Percentiles rank a stretch among this genome's conserved stretches.
phyloP scores from a whole-genome alignment of 2,329 filamentous ascomycete species.

The Ceratocystis huliohia region DNA sequence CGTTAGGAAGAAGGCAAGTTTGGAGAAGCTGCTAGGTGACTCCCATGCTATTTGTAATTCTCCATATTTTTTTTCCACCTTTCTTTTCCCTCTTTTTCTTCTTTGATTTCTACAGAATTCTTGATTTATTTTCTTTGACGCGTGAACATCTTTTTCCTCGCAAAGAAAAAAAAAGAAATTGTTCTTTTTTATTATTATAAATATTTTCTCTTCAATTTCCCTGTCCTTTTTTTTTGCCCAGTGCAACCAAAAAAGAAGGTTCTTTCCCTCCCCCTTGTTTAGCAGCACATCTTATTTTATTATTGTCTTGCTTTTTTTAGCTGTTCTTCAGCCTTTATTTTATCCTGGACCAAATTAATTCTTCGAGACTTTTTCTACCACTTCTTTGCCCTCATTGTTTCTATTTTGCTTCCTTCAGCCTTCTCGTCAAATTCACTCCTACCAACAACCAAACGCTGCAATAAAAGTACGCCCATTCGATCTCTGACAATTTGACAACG shows the following conservation, averaged over 20 bases:
- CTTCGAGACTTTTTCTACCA: background rate
- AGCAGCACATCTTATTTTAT: background rate
- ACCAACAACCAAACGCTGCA: background rate
- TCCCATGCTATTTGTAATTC: too few relatives aligned
- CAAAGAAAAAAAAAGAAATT: background rate
- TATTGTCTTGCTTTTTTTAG: background rate
- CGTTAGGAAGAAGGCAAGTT: too few relatives aligned
- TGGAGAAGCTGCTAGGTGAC: too few relatives aligned
- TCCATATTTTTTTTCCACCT: constrained; percentile 6
- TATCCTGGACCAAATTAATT: background rate
- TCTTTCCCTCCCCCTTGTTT: background rate
- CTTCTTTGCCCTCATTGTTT: background rate
- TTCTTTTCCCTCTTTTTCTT: background rate
- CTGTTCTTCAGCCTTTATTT: constrained; percentile 3
- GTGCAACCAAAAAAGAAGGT: background rate
- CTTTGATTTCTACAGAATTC: background rate
- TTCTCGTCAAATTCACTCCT: background rate
- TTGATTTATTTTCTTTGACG: background rate
- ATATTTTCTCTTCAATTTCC: background rate
- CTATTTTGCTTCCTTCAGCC: background rate
- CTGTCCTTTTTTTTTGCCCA: background rate
- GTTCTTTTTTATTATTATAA: background rate
- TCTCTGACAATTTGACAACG: too few relatives aligned
- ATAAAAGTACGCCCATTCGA: background rate
- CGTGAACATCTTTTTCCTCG: background rate